Evolutionary conservation across 768 basidiomycete species (phyloP).

Genomic region (Mrakia blollopis): DNA sequence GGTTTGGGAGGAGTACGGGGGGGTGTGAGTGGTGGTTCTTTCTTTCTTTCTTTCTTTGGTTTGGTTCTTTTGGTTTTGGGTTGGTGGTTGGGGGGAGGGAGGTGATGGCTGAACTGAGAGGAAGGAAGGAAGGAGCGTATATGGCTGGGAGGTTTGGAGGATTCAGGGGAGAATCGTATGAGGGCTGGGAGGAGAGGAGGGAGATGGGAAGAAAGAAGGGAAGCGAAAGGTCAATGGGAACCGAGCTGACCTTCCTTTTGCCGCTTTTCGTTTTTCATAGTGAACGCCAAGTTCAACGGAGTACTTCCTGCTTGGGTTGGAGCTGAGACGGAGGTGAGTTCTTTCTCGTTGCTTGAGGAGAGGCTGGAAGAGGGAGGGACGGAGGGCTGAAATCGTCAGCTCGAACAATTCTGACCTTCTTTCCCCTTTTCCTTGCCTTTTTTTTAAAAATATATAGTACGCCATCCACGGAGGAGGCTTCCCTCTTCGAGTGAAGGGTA

Average conservation of each 20-base stretch:
- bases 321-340: background rate
- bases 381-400: too few species aligned
- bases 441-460: background rate
- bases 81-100: background rate
- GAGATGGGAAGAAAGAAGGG: background rate
- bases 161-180: too few species aligned
- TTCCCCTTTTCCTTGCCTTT: too few species aligned
- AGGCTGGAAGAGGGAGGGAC: background rate
- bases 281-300: background rate
- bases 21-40: too few species aligned
- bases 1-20: background rate
- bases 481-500: slow-evolving; percentile 22
- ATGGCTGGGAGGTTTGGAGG: background rate
- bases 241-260: too few species aligned
- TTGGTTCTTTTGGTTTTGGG: background rate
- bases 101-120: background rate
- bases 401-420: background rate
- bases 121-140: background rate
- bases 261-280: too few species aligned
- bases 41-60: too few species aligned
- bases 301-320: background rate
- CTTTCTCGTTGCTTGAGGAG: background rate
- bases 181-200: background rate
- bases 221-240: background rate
- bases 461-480: slow-evolving; percentile 31